These are phyloP conservation scores for Aegilops sharonensis DNA, from an alignment of 176 grass and related monocot genomes.

Conservation along the genomic window DNA sequence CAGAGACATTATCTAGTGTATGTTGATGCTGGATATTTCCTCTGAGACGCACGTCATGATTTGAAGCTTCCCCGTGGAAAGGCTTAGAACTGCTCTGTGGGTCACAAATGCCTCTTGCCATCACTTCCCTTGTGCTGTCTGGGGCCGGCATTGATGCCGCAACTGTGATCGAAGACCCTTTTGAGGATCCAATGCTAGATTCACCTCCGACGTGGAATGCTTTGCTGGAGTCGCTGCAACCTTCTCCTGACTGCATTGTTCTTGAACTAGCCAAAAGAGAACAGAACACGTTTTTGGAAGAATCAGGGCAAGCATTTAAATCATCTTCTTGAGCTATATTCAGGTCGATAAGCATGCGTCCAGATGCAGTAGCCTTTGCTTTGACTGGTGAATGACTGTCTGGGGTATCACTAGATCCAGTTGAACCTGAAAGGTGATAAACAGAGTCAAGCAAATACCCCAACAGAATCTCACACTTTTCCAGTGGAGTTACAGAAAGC, in stretches of 20 bases:
- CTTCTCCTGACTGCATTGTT: slow-evolving; percentile 22
- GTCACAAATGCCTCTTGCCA: slow-evolving; percentile 18
- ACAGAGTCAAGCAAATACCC: slow-evolving; percentile 10
- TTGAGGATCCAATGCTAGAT: slow-evolving; percentile 46
- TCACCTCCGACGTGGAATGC: slow-evolving; percentile 41
- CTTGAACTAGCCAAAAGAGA: slow-evolving; percentile 36
- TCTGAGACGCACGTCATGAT: not conserved
- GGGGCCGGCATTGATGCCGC: slow-evolving; percentile 18
- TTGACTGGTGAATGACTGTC: slow-evolving; percentile 34
- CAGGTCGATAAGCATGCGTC: slow-evolving; percentile 62
- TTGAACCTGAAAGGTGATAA: slow-evolving; percentile 37
- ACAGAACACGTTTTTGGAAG: slow-evolving; percentile 17
- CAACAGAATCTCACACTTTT: slow-evolving; percentile 4
- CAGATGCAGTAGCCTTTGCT: slow-evolving; percentile 28
- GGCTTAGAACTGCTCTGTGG: slow-evolving; percentile 7
- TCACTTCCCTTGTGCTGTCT: slow-evolving; percentile 29
- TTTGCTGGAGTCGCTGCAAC: slow-evolving; percentile 39
- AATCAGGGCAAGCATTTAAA: slow-evolving; percentile 9
- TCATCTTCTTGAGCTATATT: slow-evolving; percentile 80
- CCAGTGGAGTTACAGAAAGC: not conserved
- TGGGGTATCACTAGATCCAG: slow-evolving; percentile 39
- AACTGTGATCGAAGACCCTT: slow-evolving; percentile 54
- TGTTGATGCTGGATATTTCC: slow-evolving; percentile 14
- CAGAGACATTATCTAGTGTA: not conserved
- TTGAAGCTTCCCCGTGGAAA: slow-evolving; percentile 20